Evolutionary conservation across 2,329 filamentous ascomycete genomes (phyloP).

Genomic region (Samsoniella hepiali): DNA sequence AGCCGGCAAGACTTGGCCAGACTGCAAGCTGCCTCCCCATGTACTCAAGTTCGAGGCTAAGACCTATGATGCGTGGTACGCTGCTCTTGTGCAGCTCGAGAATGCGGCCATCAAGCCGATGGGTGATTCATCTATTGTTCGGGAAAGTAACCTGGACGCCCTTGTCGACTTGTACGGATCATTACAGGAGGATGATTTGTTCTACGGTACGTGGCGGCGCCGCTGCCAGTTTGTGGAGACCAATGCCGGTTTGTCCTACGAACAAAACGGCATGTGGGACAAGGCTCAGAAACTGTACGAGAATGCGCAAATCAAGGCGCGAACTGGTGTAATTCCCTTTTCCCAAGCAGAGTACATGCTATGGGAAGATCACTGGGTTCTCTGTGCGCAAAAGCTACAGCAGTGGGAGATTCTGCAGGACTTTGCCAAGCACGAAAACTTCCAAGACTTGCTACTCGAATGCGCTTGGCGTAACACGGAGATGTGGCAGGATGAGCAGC

Average conservation of each 20-base stretch:
- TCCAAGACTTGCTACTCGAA: conserved; percentile 92
- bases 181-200: conserved; percentile 92
- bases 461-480: conserved; percentile 95
- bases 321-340: conserved; percentile 93
- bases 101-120: conserved; percentile 81
- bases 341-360: conserved; percentile 97
- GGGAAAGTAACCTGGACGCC: conserved; percentile 94
- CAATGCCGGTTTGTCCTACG: conserved; percentile 93
- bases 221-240: conserved; percentile 96
- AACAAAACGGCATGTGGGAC: conserved; percentile 99
- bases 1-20: conserved; percentile 76
- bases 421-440: conserved; percentile 97
- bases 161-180: conserved; percentile 89
- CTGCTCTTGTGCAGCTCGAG: conserved; percentile 85
- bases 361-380: conserved; percentile 99
- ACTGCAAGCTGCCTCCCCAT: conserved; percentile 90
- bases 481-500: conserved; percentile 84
- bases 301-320: conserved; percentile 91
- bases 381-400: conserved; percentile 96
- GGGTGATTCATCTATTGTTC: conserved; percentile 76
- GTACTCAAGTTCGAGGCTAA: conserved; percentile 93
- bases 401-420: conserved; percentile 98
- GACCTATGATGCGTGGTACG: conserved; percentile 97
- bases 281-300: conserved; percentile 98
- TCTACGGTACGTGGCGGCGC: conserved; percentile 94